Base-by-base conservation (phyloP, 129 eudicot genomes). In the Ambrosia artemisiifolia region DNA sequence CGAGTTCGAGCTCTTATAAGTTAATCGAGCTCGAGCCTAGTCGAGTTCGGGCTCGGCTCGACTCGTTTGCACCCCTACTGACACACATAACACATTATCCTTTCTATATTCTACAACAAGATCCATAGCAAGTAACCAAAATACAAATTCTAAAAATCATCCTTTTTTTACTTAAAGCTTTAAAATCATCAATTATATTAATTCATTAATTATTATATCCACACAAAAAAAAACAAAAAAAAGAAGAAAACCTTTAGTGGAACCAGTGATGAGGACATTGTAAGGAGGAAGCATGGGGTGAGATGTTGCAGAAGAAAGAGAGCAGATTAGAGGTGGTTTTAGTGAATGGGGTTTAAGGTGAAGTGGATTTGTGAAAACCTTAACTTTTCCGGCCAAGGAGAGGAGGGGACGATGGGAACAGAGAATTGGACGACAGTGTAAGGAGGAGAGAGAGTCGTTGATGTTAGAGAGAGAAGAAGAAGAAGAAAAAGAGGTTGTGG, bases 201-300 rank as follows among this genome's bases (percentile, higher is more conserved):
- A 66, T n/a, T 17, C 43, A 66, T 34, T 28, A 24, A 24, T 24
- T 24, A 24, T 7, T 40, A 54, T 54, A 46, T 67, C 11, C 16
- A 55, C 30, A 9, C 12, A 48, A 46, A 19, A 33, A 6, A 49
- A 69, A 7, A 20, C 10, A 7, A 40, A 40, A 46, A 68, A 2
- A 1, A 47, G 20, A 60, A 44, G 46, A 4, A 5, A 60, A 88
- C 98, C 98, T 92, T 88, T 92, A 16, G 96, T 82, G 50, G 96
- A 87, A 62, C 96, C 98, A 14, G 98, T 92, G 69, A 92, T 89
- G 57, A 92, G 71, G 24, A 92, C 96, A 63, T 89, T 92, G 74
- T 79, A 92, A 73, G 98, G 98, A 78, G 98, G 92, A 71, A 83
- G 51, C 98, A 87, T 92, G 8, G 92, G 88, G 80, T 92, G 70